phyloP scores from a whole-genome alignment of 257 asterid genomes.

The Penstemon eatonii region DNA sequence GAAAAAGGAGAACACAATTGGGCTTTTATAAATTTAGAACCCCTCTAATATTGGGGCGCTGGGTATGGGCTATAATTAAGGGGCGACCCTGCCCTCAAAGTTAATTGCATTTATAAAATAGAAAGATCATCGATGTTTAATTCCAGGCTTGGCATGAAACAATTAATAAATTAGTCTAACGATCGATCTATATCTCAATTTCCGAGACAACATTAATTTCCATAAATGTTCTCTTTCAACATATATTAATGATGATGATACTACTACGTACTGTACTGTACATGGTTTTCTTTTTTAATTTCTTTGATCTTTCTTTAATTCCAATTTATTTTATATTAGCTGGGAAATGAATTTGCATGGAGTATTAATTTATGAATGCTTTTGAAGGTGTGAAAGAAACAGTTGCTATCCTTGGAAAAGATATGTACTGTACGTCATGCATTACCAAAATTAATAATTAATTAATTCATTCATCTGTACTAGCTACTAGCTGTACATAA shows the following conservation, averaged over 20 bases:
- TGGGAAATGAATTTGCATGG: conserved; percentile 17
- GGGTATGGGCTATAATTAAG: too few relatives aligned
- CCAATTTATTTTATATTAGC: neutral
- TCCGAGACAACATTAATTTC: conserved; percentile 29
- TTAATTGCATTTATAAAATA: too few relatives aligned
- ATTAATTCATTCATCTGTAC: neutral
- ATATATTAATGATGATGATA: conserved; percentile 19
- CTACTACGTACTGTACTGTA: too few relatives aligned
- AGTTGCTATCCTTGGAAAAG: conserved; percentile 37
- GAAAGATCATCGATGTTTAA: too few relatives aligned
- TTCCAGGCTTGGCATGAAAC: too few relatives aligned
- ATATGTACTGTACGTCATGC: neutral
- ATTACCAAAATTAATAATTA: neutral
- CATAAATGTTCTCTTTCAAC: conserved; percentile 29
- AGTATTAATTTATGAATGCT: conserved; percentile 21
- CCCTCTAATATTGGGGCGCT: too few relatives aligned
- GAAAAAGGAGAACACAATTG: too few relatives aligned
- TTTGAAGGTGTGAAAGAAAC: conserved; percentile 27
- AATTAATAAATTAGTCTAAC: neutral
- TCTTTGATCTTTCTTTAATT: neutral
- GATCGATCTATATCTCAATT: conserved; percentile 29
- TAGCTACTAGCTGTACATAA: neutral
- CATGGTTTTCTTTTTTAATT: too few relatives aligned
- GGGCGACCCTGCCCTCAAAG: too few relatives aligned
- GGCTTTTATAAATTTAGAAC: too few relatives aligned